phyloP scores from a whole-genome alignment of 352 stramenopile genomes.

The Phytopythium vexans region DNA sequence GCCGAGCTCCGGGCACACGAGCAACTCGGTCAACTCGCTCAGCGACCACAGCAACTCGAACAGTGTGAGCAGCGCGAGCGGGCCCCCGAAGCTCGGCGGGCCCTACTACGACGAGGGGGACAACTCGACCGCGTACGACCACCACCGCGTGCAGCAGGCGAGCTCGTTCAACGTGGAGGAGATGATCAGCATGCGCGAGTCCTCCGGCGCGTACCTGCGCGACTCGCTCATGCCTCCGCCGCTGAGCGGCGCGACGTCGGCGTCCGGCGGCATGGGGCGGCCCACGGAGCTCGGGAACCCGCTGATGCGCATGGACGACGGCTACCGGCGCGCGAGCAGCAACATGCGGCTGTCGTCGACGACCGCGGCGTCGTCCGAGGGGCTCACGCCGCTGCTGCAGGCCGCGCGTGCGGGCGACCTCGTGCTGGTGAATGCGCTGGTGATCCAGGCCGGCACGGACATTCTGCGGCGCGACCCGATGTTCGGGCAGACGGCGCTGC shows the following conservation, averaged over 20 bases:
- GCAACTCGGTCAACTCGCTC: conserved; percentile 9
- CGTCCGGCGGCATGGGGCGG: conserved; percentile 16
- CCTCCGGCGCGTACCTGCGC: conserved; percentile 28
- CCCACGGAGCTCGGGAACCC: conserved; percentile 62
- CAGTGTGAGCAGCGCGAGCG: conserved; percentile 18
- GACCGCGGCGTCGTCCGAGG: conserved; percentile 29
- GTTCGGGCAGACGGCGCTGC: conserved; percentile 63
- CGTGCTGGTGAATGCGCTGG: conserved; percentile 59
- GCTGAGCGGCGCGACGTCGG: conserved; percentile 13
- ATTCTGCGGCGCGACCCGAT: conserved; percentile 64
- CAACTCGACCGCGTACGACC: conserved; percentile 12
- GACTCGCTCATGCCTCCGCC: conserved; percentile 44
- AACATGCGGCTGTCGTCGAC: conserved; percentile 15
- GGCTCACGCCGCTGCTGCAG: conserved; percentile 64
- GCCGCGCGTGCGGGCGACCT: conserved; percentile 59
- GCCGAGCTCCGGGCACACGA: conserved; percentile 5
- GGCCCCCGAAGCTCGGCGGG: conserved; percentile 2
- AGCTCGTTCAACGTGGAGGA: conserved; percentile 68
- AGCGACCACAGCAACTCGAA: conserved; percentile 20
- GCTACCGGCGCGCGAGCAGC: conserved; percentile 41
- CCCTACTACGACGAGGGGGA: conserved; percentile 28
- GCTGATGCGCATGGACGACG: conserved; percentile 74
- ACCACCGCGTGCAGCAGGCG: conserved; percentile 21
- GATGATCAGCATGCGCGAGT: conserved; percentile 50
- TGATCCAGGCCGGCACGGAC: conserved; percentile 70